Conservation (phyloP, 2,329 filamentous ascomycete genomes). For the Alternaria consortialis region DNA sequence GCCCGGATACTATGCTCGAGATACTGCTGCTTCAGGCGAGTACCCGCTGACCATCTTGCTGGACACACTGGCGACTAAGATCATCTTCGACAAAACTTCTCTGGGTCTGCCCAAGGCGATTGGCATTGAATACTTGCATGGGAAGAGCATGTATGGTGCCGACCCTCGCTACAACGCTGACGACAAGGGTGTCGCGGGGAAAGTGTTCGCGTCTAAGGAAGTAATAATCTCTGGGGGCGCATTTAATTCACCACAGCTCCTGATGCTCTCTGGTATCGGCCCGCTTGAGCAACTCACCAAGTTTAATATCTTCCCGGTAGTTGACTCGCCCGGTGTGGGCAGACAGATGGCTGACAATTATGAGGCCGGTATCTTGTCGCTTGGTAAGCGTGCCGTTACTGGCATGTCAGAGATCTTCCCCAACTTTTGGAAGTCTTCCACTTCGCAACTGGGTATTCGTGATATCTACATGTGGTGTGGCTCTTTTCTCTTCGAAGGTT, state of each 20-base stretch:
- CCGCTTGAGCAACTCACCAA: slow-evolving; percentile 60
- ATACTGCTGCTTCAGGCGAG: background rate
- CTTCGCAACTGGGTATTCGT: slow-evolving; percentile 23
- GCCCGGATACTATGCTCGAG: background rate
- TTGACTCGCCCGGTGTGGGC: slow-evolving; percentile 5
- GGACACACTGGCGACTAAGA: background rate
- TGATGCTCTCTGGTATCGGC: slow-evolving; percentile 70
- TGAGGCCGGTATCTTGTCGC: background rate
- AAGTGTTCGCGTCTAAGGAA: slow-evolving; percentile 30
- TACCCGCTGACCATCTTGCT: slow-evolving; percentile 65
- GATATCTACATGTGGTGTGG: slow-evolving; percentile 41
- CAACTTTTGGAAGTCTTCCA: slow-evolving; percentile 35
- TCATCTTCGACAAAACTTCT: background rate
- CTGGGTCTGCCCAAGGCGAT: slow-evolving; percentile 56
- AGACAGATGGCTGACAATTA: background rate
- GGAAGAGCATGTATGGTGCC: slow-evolving; percentile 50
- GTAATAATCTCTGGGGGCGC: slow-evolving; percentile 55
- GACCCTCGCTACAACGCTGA: slow-evolving; percentile 48
- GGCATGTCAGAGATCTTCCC: slow-evolving; percentile 11
- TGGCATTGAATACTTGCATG: slow-evolving; percentile 51
- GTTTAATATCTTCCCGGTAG: slow-evolving; percentile 61
- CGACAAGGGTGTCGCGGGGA: slow-evolving; percentile 32
- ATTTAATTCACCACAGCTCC: slow-evolving; percentile 69
- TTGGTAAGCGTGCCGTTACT: background rate
- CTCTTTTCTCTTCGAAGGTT: background rate